Evolutionary conservation across 2,329 filamentous ascomycete genomes (phyloP).

Genomic region (Pseudogymnoascus sp.): DNA sequence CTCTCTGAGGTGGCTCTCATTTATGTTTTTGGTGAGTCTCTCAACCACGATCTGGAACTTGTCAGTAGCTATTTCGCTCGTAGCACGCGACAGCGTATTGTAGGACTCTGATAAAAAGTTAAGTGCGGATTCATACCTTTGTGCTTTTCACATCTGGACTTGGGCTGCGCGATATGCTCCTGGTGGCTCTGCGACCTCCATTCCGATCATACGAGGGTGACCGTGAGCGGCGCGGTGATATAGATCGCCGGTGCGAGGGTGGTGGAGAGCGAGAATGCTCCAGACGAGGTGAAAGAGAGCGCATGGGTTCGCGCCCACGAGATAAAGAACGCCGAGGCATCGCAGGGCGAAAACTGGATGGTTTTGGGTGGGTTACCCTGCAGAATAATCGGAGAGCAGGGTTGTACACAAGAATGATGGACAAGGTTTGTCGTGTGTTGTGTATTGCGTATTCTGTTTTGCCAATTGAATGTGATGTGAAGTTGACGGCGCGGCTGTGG

Average conservation of each 20-base stretch:
- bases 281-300: conserved; percentile 9
- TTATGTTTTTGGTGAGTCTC: conserved; percentile 91
- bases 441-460: background rate
- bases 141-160: conserved; percentile 39
- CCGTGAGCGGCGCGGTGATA: conserved; percentile 22
- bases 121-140: conserved; percentile 34
- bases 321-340: conserved; percentile 11
- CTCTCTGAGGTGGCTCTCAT: conserved; percentile 76
- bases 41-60: conserved; percentile 76
- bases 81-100: conserved; percentile 10
- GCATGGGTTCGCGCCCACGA: conserved; percentile 9
- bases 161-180: conserved; percentile 19
- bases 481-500: background rate
- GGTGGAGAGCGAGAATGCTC: conserved; percentile 3
- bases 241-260: conserved; percentile 26
- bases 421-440: background rate
- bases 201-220: conserved; percentile 26
- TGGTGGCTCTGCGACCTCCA: conserved; percentile 25
- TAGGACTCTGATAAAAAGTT: background rate
- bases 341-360: background rate
- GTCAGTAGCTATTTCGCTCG: conserved; percentile 15
- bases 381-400: background rate
- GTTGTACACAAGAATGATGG: background rate
- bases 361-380: background rate
- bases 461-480: background rate